phyloP scores from a whole-genome alignment of 495 filamentous ascomycete genomes.

The Lasiosphaeria hispida region DNA sequence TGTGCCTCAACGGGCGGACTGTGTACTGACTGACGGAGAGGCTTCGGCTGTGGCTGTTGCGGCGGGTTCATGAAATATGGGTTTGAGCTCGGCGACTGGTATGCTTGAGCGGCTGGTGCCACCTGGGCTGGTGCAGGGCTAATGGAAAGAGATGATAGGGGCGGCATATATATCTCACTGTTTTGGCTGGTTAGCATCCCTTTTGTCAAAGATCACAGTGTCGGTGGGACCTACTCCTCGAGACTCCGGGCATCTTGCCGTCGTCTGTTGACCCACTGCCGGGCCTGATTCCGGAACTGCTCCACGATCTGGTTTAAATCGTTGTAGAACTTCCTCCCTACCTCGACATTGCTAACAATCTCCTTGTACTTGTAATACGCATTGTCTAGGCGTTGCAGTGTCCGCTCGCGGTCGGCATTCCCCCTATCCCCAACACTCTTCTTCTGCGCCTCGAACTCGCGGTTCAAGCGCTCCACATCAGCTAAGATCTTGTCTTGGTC shows the following conservation, averaged over 20 bases:
- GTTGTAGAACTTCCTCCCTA: slow-evolving; percentile 94
- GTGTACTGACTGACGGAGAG: slow-evolving; percentile 31
- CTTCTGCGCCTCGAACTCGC: slow-evolving; percentile 66
- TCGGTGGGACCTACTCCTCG: slow-evolving; percentile 56
- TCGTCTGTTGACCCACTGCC: slow-evolving; percentile 74
- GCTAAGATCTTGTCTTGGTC: slow-evolving; percentile 72
- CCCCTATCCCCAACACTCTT: slow-evolving; percentile 68
- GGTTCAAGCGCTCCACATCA: slow-evolving; percentile 71
- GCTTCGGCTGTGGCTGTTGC: slow-evolving; percentile 32
- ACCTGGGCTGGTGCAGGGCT: slow-evolving; percentile 12
- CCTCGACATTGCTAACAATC: slow-evolving; percentile 82
- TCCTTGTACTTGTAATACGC: slow-evolving; percentile 95
- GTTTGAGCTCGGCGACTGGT: slow-evolving; percentile 17
- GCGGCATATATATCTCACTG: slow-evolving; percentile 52
- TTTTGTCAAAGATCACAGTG: no score
- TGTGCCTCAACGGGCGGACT: slow-evolving; percentile 42
- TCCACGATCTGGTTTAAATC: slow-evolving; percentile 83
- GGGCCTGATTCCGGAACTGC: slow-evolving; percentile 68
- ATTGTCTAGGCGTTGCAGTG: slow-evolving; percentile 84
- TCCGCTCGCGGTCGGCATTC: slow-evolving; percentile 76
- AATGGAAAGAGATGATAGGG: slow-evolving; percentile 44
- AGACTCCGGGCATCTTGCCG: slow-evolving; percentile 76
- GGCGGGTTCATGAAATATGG: slow-evolving; percentile 26
- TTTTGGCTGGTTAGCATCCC: background rate
- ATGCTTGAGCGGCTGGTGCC: slow-evolving; percentile 16